These are phyloP conservation scores for Kwoniella europaea DNA, from an alignment of 768 basidiomycete species.

Conservation along the genomic window DNA sequence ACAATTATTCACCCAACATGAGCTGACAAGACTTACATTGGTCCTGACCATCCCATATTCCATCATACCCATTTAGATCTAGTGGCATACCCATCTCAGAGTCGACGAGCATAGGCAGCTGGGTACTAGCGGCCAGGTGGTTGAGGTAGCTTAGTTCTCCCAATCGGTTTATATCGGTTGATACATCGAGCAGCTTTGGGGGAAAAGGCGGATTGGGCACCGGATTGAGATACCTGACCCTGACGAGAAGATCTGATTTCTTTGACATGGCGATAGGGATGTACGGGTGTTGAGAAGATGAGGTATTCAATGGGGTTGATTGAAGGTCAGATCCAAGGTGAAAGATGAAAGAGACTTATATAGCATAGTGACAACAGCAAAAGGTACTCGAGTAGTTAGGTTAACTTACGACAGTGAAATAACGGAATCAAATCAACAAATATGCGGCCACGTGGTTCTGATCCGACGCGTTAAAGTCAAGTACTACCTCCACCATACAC, in stretches of 20 bases:
- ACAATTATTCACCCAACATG: neutral
- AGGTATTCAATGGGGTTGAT: too few species aligned
- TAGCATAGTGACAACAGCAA: too few species aligned
- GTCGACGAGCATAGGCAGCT: conserved; percentile 93
- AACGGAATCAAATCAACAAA: neutral
- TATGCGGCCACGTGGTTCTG: neutral
- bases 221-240: conserved; percentile 91
- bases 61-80: conserved; percentile 80
- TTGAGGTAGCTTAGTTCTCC: conserved; percentile 83
- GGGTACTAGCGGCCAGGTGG: conserved; percentile 76
- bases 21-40: conserved; percentile 59
- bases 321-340: neutral
- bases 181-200: conserved; percentile 88
- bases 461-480: neutral
- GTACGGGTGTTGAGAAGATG: neutral
- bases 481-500: neutral
- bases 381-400: too few species aligned
- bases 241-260: conserved; percentile 76
- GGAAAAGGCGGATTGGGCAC: conserved; percentile 96
- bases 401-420: neutral
- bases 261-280: conserved; percentile 35
- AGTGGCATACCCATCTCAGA: conserved; percentile 96
- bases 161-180: conserved; percentile 87
- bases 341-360: neutral
- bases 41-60: conserved; percentile 79